These are phyloP conservation scores for Cunninghamia lanceolata DNA, from an alignment of 75 land plant species.

Conservation along the genomic window DNA sequence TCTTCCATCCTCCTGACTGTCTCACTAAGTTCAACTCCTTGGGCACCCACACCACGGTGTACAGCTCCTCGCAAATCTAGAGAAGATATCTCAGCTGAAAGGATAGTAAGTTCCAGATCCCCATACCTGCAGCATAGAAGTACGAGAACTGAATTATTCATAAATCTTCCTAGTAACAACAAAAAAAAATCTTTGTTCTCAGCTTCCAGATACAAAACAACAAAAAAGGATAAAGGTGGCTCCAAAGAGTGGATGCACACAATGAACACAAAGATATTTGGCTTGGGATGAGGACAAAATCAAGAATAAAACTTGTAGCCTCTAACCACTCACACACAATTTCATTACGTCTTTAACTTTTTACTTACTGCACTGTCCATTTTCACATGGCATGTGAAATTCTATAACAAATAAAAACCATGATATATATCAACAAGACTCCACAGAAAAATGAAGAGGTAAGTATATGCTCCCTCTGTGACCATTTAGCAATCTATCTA, in stretches of 20 bases:
- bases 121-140: conserved; percentile 68
- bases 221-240: not conserved
- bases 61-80: conserved; percentile 94
- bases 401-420: not conserved
- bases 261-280: not conserved
- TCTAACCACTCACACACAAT: not conserved
- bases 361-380: no score
- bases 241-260: not conserved
- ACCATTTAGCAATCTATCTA: not conserved
- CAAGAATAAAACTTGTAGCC: not conserved
- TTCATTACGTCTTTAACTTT: not conserved
- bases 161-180: conserved; percentile 7
- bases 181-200: not conserved
- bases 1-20: conserved; percentile 98
- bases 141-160: not conserved
- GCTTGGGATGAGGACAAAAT: not conserved
- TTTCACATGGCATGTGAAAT: not conserved
- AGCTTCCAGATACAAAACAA: not conserved
- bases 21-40: conserved; percentile 98
- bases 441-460: not conserved
- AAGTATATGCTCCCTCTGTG: not conserved
- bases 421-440: not conserved
- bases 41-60: conserved; percentile 84
- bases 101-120: conserved; percentile 83
- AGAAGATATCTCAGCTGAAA: conserved; percentile 57